phyloP scores from a whole-genome alignment of 2,329 filamentous ascomycete species.

The Fusarium dlaminii region DNA sequence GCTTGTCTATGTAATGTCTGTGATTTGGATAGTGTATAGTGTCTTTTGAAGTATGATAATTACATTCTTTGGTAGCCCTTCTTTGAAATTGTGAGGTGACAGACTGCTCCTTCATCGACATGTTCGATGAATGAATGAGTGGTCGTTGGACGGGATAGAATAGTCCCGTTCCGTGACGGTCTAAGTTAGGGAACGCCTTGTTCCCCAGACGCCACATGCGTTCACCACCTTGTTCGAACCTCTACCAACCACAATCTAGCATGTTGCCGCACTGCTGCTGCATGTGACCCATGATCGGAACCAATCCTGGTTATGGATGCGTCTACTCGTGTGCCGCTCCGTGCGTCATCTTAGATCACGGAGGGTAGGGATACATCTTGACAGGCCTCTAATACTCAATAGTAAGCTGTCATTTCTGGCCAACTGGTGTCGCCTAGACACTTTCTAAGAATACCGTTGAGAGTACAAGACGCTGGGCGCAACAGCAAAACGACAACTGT shows the following conservation, averaged over 20 bases:
- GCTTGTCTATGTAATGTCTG: slow-evolving; percentile 41
- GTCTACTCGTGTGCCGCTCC: slow-evolving; percentile 7
- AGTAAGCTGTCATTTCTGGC: neutral
- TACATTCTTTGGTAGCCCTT: neutral
- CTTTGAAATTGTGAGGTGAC: neutral
- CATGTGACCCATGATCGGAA: slow-evolving; percentile 26
- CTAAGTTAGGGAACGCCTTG: neutral
- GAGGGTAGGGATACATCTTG: slow-evolving; percentile 4
- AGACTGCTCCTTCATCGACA: neutral
- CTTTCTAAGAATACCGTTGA: neutral
- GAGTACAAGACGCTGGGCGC: neutral
- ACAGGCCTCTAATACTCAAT: neutral
- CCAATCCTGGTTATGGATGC: slow-evolving; percentile 7
- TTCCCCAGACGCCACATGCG: slow-evolving; percentile 17
- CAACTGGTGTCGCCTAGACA: neutral
- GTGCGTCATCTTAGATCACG: slow-evolving; percentile 23
- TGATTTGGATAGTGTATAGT: slow-evolving; percentile 40
- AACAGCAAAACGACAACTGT: neutral
- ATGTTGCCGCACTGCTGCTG: slow-evolving; percentile 1
- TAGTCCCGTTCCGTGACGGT: neutral
- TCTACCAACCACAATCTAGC: slow-evolving; percentile 8
- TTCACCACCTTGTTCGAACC: neutral
- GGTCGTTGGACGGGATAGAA: neutral
- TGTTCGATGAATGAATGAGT: neutral
- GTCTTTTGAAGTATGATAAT: slow-evolving; percentile 26